Evolutionary conservation across 805 yeast species (phyloP), one percentile per base, ranked within the genome.

Genomic region (Candida taoyuanica): DNA sequence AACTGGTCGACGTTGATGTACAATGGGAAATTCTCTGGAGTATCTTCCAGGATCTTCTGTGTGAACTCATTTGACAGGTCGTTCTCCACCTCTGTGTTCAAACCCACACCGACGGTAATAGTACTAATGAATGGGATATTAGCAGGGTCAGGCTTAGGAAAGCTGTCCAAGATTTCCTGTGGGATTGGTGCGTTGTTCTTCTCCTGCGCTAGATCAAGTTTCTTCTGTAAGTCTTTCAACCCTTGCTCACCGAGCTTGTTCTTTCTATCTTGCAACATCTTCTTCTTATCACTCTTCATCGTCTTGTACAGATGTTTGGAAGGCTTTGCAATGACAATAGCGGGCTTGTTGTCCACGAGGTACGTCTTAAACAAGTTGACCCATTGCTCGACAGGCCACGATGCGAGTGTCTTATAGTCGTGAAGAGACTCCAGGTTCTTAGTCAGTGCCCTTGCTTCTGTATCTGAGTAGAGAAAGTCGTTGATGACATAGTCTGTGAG

Each of bases 131-230:
- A 87, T 6, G 71, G 62, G 34, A 93, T 86, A 32, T 72, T 73
- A 1, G 81, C 66, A 0, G 93, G 88, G 53, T 87, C 85, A 5
- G 95, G 89, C 17, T 74, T 71, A 3, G 74, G 74, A 60, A 87
- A 88, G 18, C 68, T 55, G 3, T 71, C 64, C 15, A 91, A 58
- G 5, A 88, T 62, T 1, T 70, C 70, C 9, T 74, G 71, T 1
- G 98, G 97, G 44, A 93, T 83, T 17, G 84, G 82, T n/a, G 53
- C 63, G 55, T 86, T 84, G 58, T 91, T 91, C 33, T 67, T 69
- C 3, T 57, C 65, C 49, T 77, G 80, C 0, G 97, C 97, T 0
- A 54, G 44, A 18, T 78, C 69, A 29, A 93, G 64, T 34, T 66
- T 64, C 18, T 68, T 57, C 11, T 64, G 74, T 29, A 85, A 60